Base-by-base conservation (phyloP, 2,329 filamentous ascomycete genomes). In the Aspergillus caelatus region DNA sequence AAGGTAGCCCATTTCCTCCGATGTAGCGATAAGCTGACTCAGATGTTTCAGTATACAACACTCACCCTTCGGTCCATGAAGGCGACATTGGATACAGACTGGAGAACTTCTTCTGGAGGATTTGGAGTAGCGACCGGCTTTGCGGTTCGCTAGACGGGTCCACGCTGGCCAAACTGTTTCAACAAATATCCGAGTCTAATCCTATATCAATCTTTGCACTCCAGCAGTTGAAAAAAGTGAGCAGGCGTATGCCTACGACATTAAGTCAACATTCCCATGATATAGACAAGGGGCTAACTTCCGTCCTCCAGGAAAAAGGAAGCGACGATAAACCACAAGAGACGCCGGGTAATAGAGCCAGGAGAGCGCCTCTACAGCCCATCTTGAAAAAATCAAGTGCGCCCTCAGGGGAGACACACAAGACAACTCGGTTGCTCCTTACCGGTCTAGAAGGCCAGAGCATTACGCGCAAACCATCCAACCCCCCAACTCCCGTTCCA, bases 41-140 rank as follows among this genome's bases (percentile, higher is more conserved):
- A 69, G 50, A 36, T 46, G 16, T 32, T 19, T 9, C 48, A 84
- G 83, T 81, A 45, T 84, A 82, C 69, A 78, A 75, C 58, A 77
- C 78, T 58, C 83, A 81, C 59, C 79, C 79, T 56, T 73, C 78
- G 54, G 77, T 79, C 19, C 75, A 81, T 55, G 74, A 78, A 46
- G 77, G 80, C 62, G 72, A 76, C 46, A 72, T 73, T 6, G 81
- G 81, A 53, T 71, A 72, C 59, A 76, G 83, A 62, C 72, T 84
- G n/a, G 81, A 84, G 62, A 83, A 84, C 69, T 75, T 85, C 34
- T 85, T 85, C 69, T 85, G 83, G 83, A 75, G 83, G 59, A 80
- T 85, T 65, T 84, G 81, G 82, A 75, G 81, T 57, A 81, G 75
- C 59, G 69, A 75, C 8, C 69, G 68, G 9, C 74, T 83, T 16